phyloP scores from a whole-genome alignment of 2,329 filamentous ascomycete species.

The Lasiodiplodia gonubiensis region DNA sequence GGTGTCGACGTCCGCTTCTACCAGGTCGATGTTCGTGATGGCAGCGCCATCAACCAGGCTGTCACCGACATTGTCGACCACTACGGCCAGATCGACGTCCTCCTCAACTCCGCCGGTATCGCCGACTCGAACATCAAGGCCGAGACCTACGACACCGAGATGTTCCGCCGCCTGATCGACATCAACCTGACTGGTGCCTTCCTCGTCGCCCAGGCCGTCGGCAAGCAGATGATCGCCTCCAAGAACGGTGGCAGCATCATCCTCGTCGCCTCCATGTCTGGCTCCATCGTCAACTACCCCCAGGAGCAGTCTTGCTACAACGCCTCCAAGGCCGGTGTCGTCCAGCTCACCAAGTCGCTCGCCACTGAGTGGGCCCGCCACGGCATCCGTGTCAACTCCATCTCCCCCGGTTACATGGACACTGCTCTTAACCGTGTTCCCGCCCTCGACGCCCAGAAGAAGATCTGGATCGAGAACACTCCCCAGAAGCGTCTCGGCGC shows the following conservation, averaged over 20 bases:
- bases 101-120: conserved; percentile 82
- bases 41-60: conserved; percentile 70
- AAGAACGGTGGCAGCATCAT: conserved; percentile 75
- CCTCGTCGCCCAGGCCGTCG: conserved; percentile 69
- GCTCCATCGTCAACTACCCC: conserved; percentile 55
- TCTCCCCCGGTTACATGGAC: conserved; percentile 87
- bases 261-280: conserved; percentile 71
- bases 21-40: conserved; percentile 79
- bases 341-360: conserved; percentile 79
- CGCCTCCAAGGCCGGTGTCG: conserved; percentile 79
- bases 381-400: conserved; percentile 81
- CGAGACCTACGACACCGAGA: conserved; percentile 75
- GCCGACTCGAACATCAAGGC: conserved; percentile 85
- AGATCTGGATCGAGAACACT: conserved; percentile 76
- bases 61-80: conserved; percentile 69
- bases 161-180: conserved; percentile 79
- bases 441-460: conserved; percentile 79
- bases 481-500: conserved; percentile 74
- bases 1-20: conserved; percentile 76
- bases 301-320: conserved; percentile 86
- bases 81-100: conserved; percentile 72
- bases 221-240: conserved; percentile 68
- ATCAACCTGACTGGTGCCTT: conserved; percentile 84
- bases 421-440: conserved; percentile 80
- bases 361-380: conserved; percentile 85